A percentile compares a stretch with the other conserved stretches of the same genome.
phyloP scores from a whole-genome alignment of 192 early-diverging fungal species.

The Coemansia sp. region DNA sequence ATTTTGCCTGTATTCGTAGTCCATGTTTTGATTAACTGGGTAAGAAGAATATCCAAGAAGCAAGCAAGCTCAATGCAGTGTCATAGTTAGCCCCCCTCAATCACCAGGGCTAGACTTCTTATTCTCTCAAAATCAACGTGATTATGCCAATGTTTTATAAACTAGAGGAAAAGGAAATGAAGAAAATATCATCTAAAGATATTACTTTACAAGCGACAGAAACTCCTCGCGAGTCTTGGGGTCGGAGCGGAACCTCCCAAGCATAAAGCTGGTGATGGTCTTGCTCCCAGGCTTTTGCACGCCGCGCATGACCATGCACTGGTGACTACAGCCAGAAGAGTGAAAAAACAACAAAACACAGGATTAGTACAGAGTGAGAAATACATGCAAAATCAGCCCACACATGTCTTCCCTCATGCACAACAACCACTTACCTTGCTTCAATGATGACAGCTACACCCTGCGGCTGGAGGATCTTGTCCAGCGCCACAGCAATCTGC shows the following conservation, averaged over 20 bases:
- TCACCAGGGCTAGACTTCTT: no score
- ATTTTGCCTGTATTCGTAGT: no score
- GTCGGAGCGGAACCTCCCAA: conserved; percentile 88
- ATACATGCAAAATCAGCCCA: no score
- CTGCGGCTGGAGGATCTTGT: conserved; percentile 89
- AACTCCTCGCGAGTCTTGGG: conserved; percentile 97
- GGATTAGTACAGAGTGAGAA: no score
- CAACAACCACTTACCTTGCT: conserved; percentile 64
- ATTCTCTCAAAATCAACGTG: no score
- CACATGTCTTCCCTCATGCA: neutral
- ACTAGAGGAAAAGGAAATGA: neutral
- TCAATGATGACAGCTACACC: conserved; percentile 99
- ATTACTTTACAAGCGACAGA: conserved; percentile 68
- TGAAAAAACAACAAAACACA: no score
- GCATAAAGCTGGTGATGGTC: conserved; percentile 94
- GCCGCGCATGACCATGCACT: conserved; percentile 98
- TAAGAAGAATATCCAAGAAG: no score
- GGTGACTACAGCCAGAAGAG: conserved; percentile 71
- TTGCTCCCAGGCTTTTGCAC: conserved; percentile 95
- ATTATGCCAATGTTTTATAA: neutral
- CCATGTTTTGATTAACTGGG: no score
- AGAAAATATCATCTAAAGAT: neutral
- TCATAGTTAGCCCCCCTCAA: no score
- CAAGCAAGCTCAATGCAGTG: no score
- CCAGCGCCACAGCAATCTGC: conserved; percentile 88